phyloP scores from a whole-genome alignment of 1,284 basidiomycete genomes.

The Rhodotorula sp. region DNA sequence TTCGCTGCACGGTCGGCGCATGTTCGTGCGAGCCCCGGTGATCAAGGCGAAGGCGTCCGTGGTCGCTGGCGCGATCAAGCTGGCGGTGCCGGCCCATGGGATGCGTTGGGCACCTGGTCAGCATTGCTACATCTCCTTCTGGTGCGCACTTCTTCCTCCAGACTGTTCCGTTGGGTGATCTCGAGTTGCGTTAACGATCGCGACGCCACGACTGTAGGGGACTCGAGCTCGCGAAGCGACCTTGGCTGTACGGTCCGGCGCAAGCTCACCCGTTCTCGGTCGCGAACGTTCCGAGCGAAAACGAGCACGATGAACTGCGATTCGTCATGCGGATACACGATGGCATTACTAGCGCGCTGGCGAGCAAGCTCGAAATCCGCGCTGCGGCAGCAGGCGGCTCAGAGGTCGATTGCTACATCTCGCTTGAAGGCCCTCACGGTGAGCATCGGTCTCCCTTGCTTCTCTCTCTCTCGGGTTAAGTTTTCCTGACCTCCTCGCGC shows the following conservation, averaged over 20 bases:
- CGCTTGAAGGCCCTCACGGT: slow-evolving; percentile 34
- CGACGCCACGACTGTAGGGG: slow-evolving; percentile 2
- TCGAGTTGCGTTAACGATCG: too few relatives aligned
- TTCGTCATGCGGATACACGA: slow-evolving; percentile 34
- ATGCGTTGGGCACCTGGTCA: slow-evolving; percentile 21
- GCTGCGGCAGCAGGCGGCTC: background rate
- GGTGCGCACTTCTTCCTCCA: slow-evolving; percentile 8
- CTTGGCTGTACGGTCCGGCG: slow-evolving; percentile 21
- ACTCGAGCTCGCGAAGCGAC: slow-evolving; percentile 12
- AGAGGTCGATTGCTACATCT: slow-evolving; percentile 10
- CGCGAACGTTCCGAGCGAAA: slow-evolving; percentile 12
- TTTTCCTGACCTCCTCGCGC: too few relatives aligned
- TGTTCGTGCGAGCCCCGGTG: slow-evolving; percentile 22
- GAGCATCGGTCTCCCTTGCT: background rate
- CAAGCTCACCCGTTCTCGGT: slow-evolving; percentile 38
- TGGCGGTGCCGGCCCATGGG: slow-evolving; percentile 18
- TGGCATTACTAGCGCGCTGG: slow-evolving; percentile 31
- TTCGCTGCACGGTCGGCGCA: slow-evolving; percentile 7
- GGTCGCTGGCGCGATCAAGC: slow-evolving; percentile 34
- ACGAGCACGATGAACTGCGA: slow-evolving; percentile 9
- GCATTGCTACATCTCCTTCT: slow-evolving; percentile 38
- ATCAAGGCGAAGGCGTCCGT: slow-evolving; percentile 20
- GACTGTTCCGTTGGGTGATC: too few relatives aligned
- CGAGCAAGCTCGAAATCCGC: slow-evolving; percentile 5
- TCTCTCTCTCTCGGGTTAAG: background rate